Conservation (phyloP, 1,139 yeast species). For the Geotrichum carabidarum region DNA sequence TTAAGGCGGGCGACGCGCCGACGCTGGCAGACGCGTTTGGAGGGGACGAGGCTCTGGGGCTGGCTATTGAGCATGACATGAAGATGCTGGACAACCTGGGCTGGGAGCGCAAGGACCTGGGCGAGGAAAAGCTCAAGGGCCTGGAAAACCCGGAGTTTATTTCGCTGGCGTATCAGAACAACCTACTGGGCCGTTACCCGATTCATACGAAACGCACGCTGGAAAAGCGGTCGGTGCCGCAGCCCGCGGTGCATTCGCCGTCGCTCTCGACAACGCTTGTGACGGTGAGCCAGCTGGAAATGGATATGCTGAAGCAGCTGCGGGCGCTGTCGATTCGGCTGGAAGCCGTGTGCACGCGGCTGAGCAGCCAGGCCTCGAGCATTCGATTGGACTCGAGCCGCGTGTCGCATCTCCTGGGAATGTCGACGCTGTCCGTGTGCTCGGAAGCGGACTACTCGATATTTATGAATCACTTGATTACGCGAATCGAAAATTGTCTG, state of each 20-base stretch:
- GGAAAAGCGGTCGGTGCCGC: constrained; percentile 2
- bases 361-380: background rate
- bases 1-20: constrained; percentile 34
- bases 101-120: constrained; percentile 60
- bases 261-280: background rate
- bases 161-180: constrained; percentile 68
- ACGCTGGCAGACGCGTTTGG: constrained; percentile 58
- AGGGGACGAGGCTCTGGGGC: constrained; percentile 52
- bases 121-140: constrained; percentile 88
- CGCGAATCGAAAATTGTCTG: constrained; percentile 52
- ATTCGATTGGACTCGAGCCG: background rate
- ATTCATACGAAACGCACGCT: constrained; percentile 11
- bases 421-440: constrained; percentile 5
- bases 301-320: constrained; percentile 8
- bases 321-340: constrained; percentile 12
- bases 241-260: background rate
- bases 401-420: constrained; percentile 3
- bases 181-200: constrained; percentile 16
- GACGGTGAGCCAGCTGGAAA: constrained; percentile 7
- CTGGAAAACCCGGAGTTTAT: constrained; percentile 88
- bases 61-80: constrained; percentile 63
- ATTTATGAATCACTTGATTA: constrained; percentile 58
- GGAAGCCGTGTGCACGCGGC: constrained; percentile 9
- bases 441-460: constrained; percentile 40
- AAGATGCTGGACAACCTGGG: constrained; percentile 64